Conservation (phyloP, 78 protist species). For the Trichosphaerium sp. region DNA sequence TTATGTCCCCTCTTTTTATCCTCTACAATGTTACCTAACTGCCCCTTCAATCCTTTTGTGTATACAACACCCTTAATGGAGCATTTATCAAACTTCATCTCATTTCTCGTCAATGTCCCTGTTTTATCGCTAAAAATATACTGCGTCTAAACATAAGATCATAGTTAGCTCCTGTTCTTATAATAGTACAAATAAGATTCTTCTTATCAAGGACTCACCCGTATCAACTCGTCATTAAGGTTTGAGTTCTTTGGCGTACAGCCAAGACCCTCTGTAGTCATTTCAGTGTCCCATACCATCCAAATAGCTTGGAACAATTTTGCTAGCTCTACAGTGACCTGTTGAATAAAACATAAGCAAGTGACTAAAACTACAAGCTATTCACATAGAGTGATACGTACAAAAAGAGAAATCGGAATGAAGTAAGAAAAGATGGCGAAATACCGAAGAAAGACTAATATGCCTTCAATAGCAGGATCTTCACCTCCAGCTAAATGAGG, state of each 20-base stretch:
- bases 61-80: constrained; percentile 35
- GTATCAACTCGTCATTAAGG: constrained; percentile 82
- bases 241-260: constrained; percentile 61
- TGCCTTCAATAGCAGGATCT: no score
- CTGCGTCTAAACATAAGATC: constrained; percentile 36
- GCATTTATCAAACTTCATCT: constrained; percentile 75
- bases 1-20: not conserved
- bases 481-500: no score
- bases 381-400: no score
- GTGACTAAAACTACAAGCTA: no score
- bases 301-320: constrained; percentile 54
- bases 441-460: no score
- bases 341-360: no score
- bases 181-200: not conserved
- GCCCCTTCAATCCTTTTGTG: not conserved
- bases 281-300: no score
- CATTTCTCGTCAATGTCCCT: constrained; percentile 92
- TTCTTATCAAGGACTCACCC: not conserved
- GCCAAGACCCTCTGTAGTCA: no score
- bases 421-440: no score
- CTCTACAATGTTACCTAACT: not conserved
- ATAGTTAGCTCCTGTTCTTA: no score
- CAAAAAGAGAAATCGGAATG: no score
- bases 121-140: constrained; percentile 92
- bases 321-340: constrained; percentile 56